These are phyloP conservation scores for Spatholobus suberectus DNA, from an alignment of 306 rosid species.

Conservation along the genomic window DNA sequence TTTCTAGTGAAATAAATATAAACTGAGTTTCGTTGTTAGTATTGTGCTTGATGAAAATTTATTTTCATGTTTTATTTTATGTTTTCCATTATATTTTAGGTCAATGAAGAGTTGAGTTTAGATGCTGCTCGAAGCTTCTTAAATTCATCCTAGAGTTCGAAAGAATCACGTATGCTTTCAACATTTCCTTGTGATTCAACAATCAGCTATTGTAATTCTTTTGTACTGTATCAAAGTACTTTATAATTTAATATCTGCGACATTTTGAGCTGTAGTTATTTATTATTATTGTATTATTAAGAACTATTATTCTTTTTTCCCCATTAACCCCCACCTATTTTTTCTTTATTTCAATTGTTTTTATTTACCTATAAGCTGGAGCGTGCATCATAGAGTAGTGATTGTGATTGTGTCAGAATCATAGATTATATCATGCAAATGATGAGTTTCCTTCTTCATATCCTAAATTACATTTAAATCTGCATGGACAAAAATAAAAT, in stretches of 20 bases:
- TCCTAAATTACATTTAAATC: neutral
- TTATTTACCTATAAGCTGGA: neutral
- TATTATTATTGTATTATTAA: neutral
- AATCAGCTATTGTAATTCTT: constrained; percentile 42
- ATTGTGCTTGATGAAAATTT: neutral
- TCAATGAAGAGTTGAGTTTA: constrained; percentile 70
- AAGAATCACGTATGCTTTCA: constrained; percentile 26
- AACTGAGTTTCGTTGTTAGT: neutral
- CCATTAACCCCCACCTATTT: neutral
- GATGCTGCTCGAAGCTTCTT: constrained; percentile 68
- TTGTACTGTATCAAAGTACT: constrained; percentile 34
- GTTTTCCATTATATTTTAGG: constrained; percentile 44
- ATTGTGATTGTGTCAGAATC: neutral
- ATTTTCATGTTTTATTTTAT: neutral
- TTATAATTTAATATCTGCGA: constrained; percentile 4
- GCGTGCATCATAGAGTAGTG: neutral
- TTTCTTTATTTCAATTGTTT: neutral
- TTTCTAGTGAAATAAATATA: constrained; percentile 13
- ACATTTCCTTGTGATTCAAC: constrained; percentile 34
- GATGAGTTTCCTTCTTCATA: neutral
- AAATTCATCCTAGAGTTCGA: constrained; percentile 47
- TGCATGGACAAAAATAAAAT: neutral
- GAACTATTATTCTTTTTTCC: neutral
- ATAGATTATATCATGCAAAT: neutral
- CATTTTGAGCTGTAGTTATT: constrained; percentile 24